Conservation (phyloP, 345 rosid genomes). For the Noccaea caerulescens region DNA sequence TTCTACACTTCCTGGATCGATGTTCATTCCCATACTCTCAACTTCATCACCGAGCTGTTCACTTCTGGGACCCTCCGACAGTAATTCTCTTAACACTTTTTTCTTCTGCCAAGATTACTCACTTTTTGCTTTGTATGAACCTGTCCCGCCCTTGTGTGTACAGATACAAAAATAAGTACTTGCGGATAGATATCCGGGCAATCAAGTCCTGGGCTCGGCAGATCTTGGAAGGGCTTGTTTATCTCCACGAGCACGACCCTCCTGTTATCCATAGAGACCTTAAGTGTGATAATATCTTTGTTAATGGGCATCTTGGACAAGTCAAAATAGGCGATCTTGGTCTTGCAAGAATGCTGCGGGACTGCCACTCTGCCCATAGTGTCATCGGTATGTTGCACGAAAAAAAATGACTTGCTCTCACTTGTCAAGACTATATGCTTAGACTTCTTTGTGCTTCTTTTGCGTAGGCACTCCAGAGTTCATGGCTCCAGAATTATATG, state of each 20-base stretch:
- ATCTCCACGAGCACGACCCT: constrained; percentile 63
- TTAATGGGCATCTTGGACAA: constrained; percentile 72
- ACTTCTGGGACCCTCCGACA: constrained; percentile 81
- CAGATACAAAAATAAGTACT: constrained; percentile 64
- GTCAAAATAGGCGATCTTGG: constrained; percentile 76
- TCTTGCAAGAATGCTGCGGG: constrained; percentile 63
- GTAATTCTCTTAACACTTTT: constrained; percentile 42
- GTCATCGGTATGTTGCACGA: constrained; percentile 50
- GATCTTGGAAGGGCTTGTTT: constrained; percentile 61
- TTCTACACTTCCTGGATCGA: constrained; percentile 84
- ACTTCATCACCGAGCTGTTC: constrained; percentile 87
- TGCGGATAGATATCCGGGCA: constrained; percentile 60
- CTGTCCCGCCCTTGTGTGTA: constrained; percentile 20
- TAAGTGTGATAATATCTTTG: constrained; percentile 69
- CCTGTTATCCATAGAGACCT: constrained; percentile 71
- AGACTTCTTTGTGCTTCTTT: constrained; percentile 15
- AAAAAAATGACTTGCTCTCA: constrained; percentile 7
- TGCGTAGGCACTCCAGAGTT: constrained; percentile 80
- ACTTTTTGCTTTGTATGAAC: constrained; percentile 7
- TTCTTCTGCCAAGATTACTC: constrained; percentile 13
- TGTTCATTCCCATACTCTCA: constrained; percentile 56
- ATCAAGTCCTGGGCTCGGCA: constrained; percentile 69
- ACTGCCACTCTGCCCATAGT: constrained; percentile 60
- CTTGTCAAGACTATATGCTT: constrained; percentile 19
- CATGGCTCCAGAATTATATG: constrained; percentile 89